Base-by-base conservation (phyloP, 1,284 basidiomycete species). In the Apiotrichum veenhuisii region DNA sequence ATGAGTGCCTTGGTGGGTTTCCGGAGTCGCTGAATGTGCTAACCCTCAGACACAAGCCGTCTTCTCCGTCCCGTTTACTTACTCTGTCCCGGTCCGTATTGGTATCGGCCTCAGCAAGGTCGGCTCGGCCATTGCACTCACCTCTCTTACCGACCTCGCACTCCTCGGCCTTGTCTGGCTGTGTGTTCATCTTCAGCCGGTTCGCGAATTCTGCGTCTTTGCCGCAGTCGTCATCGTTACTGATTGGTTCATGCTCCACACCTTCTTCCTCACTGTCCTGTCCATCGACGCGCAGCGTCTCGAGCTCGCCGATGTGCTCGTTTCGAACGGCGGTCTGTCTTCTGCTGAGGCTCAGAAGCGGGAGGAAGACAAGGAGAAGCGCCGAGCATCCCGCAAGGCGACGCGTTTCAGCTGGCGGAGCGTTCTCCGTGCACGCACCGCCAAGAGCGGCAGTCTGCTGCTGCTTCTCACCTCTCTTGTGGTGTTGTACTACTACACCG, bases 211-310 rank as follows among this genome's bases (percentile, higher is more conserved):
- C 70, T 96, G 93, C 76, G 82, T 87, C 5, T 97, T 98, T 73
- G 91, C 92, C 0, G 87, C 93, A 43, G 91, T 96, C 34, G 91
- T 96, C 9, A 83, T 98, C 37, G 87, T 97, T 37, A 91, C 92
- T 27, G 94, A 98, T 74, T 98, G 91, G 89, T 96, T 76, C 68
- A 78, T 82, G 75, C 73, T 82, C 57, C 77, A 82, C 68, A 82
- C 80, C 2, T 82, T 82, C 67, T 82, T 82, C 71, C 70, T 81
- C 50, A 82, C 81, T 10, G 78, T 82, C 49, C 65, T 82, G 48
- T 80, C 79, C 42, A 82, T 82, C 62, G 81, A 82, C 55, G 79
- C 81, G 30, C 80, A 82, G 64, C 70, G 81, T 10, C 67, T 82
- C 25, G 81, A 82, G 57, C 66, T 80, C 44, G 76, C 75, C 5